Conservation (phyloP, 148 eudicot species). For the Chenopodium quinoa region DNA sequence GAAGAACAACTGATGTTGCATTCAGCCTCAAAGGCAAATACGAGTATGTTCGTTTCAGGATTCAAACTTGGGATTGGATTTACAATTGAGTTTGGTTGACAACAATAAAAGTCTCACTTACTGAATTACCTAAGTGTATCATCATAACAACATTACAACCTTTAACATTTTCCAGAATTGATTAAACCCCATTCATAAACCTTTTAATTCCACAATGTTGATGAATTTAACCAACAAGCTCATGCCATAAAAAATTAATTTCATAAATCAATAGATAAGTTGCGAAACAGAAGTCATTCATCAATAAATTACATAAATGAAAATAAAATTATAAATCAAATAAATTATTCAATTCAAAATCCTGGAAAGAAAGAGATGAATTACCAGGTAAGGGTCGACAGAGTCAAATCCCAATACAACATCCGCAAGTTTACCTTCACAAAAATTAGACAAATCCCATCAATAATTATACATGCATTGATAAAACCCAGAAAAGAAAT, state of each 20-base stretch:
- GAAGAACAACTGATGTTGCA: too few relatives aligned
- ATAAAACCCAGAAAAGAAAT: conserved; percentile 11
- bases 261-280: not conserved
- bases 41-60: too few relatives aligned
- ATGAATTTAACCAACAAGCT: too few relatives aligned
- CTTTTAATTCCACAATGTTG: not conserved
- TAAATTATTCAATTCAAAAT: not conserved
- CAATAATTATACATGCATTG: not conserved
- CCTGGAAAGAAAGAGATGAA: not conserved
- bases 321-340: not conserved
- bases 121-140: not conserved
- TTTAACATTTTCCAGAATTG: not conserved
- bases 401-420: conserved; percentile 97
- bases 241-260: not conserved
- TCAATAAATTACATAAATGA: not conserved
- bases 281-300: not conserved
- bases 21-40: too few relatives aligned
- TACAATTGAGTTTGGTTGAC: not conserved
- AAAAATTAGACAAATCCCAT: conserved; percentile 26
- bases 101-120: not conserved
- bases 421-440: conserved; percentile 82
- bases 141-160: not conserved
- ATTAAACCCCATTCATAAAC: not conserved
- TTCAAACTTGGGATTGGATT: too few relatives aligned
- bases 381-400: conserved; percentile 84